Evolutionary conservation across 176 grass and related monocot genomes (phyloP).

Genomic region (Oryza nivara): DNA sequence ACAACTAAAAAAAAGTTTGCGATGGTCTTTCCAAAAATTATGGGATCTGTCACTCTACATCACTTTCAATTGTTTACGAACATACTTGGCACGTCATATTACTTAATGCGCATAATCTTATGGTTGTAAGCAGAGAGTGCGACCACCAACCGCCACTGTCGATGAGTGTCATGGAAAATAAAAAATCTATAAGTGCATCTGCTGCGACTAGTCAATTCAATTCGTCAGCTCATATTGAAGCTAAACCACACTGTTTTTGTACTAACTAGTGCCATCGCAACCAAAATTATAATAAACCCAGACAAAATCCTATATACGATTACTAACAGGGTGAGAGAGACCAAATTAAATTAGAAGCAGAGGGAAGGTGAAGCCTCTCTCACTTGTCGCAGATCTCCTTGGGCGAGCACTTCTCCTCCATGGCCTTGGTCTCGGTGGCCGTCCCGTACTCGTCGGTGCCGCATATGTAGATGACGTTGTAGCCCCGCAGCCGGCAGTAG

Average conservation of each 20-base stretch:
- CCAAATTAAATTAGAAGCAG: not conserved
- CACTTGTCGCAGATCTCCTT: slow-evolving; percentile 98
- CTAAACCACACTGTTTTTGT: not conserved
- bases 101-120: not conserved
- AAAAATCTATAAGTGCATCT: not conserved
- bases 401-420: slow-evolving; percentile 97
- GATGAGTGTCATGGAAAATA: not conserved
- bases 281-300: not conserved
- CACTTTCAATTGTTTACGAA: not conserved
- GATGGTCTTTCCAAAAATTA: not conserved
- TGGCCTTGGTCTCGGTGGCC: slow-evolving; percentile 93
- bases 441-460: slow-evolving; percentile 98
- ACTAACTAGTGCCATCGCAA: no score
- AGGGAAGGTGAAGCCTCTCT: slow-evolving; percentile 34
- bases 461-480: slow-evolving; percentile 93
- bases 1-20: slow-evolving; percentile 9
- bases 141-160: not conserved
- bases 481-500: slow-evolving; percentile 83
- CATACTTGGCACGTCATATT: not conserved
- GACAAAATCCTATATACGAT: not conserved
- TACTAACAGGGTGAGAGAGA: not conserved
- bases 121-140: not conserved
- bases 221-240: not conserved
- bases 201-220: not conserved
- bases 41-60: not conserved